Conservation (phyloP, 2,329 filamentous ascomycete genomes). For the Fusarium pininemorale region DNA sequence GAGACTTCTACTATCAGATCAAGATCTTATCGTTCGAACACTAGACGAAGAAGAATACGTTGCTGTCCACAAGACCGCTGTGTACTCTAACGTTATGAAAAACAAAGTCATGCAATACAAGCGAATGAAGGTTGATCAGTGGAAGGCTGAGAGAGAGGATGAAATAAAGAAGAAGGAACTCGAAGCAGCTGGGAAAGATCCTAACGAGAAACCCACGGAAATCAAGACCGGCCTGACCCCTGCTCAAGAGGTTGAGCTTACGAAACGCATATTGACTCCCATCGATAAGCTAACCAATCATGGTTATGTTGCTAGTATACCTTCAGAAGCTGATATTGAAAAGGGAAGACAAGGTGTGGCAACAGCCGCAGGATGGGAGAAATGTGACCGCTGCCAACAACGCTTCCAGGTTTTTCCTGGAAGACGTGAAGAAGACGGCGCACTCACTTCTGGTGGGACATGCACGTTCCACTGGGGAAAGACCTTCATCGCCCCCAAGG, state of each 20-base stretch:
- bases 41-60: slow-evolving; percentile 82
- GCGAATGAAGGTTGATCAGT: slow-evolving; percentile 76
- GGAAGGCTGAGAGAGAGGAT: slow-evolving; percentile 69
- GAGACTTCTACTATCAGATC: slow-evolving; percentile 65
- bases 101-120: slow-evolving; percentile 80
- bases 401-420: slow-evolving; percentile 95
- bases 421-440: slow-evolving; percentile 77
- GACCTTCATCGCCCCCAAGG: slow-evolving; percentile 65
- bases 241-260: slow-evolving; percentile 73
- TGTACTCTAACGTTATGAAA: slow-evolving; percentile 88
- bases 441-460: slow-evolving; percentile 77
- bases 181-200: slow-evolving; percentile 45
- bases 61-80: slow-evolving; percentile 70
- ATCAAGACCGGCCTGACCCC: slow-evolving; percentile 76
- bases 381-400: slow-evolving; percentile 85
- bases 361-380: slow-evolving; percentile 80
- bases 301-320: slow-evolving; percentile 79
- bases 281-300: slow-evolving; percentile 69
- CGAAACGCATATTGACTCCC: slow-evolving; percentile 70
- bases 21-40: slow-evolving; percentile 73
- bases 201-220: slow-evolving; percentile 53
- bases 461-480: slow-evolving; percentile 87
- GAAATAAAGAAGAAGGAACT: slow-evolving; percentile 50
- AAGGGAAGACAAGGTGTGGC: slow-evolving; percentile 72
- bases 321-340: slow-evolving; percentile 72